Evolutionary conservation across 257 asterid genomes (phyloP).

Genomic region (Orobanche coerulescens): DNA sequence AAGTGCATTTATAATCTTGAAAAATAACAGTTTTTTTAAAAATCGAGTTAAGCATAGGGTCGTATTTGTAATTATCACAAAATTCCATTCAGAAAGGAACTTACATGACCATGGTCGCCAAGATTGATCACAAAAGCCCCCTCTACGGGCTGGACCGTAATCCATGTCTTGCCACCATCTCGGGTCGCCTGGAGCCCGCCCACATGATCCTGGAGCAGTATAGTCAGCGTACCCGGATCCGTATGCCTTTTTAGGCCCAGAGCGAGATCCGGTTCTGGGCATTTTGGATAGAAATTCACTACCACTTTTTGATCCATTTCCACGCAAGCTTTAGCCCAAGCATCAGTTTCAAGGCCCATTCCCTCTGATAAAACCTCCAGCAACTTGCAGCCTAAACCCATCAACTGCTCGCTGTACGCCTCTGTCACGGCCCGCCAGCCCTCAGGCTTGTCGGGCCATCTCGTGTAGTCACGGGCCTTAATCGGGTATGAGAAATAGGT

Average conservation of each 20-base stretch:
- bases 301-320: constrained; percentile 90
- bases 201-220: constrained; percentile 77
- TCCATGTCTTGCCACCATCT: constrained; percentile 81
- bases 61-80: too few species aligned
- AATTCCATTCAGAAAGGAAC: too few species aligned
- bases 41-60: too few species aligned
- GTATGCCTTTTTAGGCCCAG: constrained; percentile 82
- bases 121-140: constrained; percentile 92
- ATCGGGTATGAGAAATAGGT: constrained; percentile 75
- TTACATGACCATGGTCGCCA: constrained; percentile 82
- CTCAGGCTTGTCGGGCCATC: constrained; percentile 82
- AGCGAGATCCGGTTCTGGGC: constrained; percentile 80
- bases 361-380: constrained; percentile 64
- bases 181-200: constrained; percentile 93
- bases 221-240: constrained; percentile 85
- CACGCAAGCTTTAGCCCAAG: constrained; percentile 59
- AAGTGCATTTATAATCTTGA: too few species aligned
- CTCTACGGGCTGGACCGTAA: constrained; percentile 74
- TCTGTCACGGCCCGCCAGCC: constrained; percentile 57
- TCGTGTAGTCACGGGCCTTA: constrained; percentile 54
- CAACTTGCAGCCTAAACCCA: constrained; percentile 52
- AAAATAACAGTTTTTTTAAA: too few species aligned
- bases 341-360: constrained; percentile 69
- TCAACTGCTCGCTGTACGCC: constrained; percentile 46
- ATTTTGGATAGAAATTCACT: constrained; percentile 77